A percentile compares a stretch with the other conserved stretches of the same genome.
Evolutionary conservation across 2,329 filamentous ascomycete species (phyloP).

Genomic region (Ophidiomyces ophidiicola): DNA sequence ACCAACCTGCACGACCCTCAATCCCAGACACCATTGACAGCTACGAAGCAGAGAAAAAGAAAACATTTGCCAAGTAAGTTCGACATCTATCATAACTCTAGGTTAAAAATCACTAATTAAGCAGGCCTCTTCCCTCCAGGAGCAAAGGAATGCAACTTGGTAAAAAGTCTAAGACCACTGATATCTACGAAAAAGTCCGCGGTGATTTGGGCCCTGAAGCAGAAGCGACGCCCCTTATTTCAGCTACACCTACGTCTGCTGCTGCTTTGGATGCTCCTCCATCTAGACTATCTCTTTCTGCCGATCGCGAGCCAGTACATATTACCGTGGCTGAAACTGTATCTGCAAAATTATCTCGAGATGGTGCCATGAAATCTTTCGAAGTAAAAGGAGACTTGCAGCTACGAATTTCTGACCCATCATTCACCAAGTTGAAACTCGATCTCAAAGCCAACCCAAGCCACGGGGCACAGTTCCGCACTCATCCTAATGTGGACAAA

Average conservation of each 20-base stretch:
- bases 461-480: constrained; percentile 80
- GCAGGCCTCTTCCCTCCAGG: constrained; percentile 51
- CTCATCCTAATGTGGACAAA: constrained; percentile 93
- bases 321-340: constrained; percentile 83
- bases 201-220: constrained; percentile 80
- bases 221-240: constrained; percentile 63
- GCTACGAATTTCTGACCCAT: constrained; percentile 75
- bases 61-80: constrained; percentile 63
- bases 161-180: constrained; percentile 95
- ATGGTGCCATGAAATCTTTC: constrained; percentile 75
- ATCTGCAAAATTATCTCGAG: constrained; percentile 73
- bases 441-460: constrained; percentile 62
- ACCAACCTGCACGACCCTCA: constrained; percentile 60
- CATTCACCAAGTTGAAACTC: constrained; percentile 84
- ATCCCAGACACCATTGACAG: constrained; percentile 76
- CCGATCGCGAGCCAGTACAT: constrained; percentile 75
- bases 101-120: constrained; percentile 2
- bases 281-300: constrained; percentile 51
- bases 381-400: constrained; percentile 86
- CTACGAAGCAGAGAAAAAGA: constrained; percentile 97
- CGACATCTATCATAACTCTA: no score
- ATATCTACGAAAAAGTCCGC: constrained; percentile 92
- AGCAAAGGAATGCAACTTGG: constrained; percentile 98
- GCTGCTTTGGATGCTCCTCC: constrained; percentile 42
- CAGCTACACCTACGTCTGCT: constrained; percentile 41